Evolutionary conservation across 139 green algal genomes (phyloP).

Genomic region (Tetradesmus obliquus): DNA sequence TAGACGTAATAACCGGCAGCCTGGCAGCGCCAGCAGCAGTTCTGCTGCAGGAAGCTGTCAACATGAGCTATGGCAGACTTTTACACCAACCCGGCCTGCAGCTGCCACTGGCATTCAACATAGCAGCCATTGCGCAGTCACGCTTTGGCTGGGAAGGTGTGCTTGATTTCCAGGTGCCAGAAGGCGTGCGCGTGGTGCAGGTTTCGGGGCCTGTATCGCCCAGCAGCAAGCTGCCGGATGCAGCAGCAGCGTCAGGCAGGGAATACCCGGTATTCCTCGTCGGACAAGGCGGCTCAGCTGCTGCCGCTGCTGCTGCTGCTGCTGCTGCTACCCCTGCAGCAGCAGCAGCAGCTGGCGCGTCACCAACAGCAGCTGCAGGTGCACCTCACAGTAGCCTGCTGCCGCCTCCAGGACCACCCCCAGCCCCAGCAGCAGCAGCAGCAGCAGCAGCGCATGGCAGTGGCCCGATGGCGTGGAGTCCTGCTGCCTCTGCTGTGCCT

Average conservation of each 20-base stretch:
- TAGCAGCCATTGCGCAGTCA: slow-evolving; percentile 13
- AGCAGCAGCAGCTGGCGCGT: neutral
- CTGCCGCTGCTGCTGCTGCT: neutral
- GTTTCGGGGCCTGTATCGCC: neutral
- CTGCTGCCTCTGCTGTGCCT: neutral
- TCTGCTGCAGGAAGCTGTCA: slow-evolving; percentile 13
- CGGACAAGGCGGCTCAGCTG: neutral
- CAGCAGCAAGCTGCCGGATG: neutral
- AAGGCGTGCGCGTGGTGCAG: slow-evolving; percentile 4
- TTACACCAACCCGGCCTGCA: slow-evolving; percentile 12
- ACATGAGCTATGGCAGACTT: neutral
- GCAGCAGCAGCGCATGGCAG: neutral
- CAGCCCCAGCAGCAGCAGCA: neutral
- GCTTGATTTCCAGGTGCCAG: slow-evolving; percentile 18
- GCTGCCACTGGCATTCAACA: slow-evolving; percentile 35
- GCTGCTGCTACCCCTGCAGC: too few relatives aligned
- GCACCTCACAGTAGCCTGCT: neutral
- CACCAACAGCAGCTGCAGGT: neutral
- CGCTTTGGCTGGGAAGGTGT: slow-evolving; percentile 42
- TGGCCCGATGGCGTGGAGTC: slow-evolving; percentile 12
- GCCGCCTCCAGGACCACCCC: neutral
- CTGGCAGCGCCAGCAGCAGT: slow-evolving; percentile 20
- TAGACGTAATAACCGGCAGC: slow-evolving; percentile 27
- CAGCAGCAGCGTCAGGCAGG: neutral
- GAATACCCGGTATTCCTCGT: neutral